A percentile compares a stretch with the other conserved stretches of the same genome.
These are phyloP conservation scores for Metschnikowia kofuensis DNA, from an alignment of 805 yeast genomes.

Conservation along the genomic window DNA sequence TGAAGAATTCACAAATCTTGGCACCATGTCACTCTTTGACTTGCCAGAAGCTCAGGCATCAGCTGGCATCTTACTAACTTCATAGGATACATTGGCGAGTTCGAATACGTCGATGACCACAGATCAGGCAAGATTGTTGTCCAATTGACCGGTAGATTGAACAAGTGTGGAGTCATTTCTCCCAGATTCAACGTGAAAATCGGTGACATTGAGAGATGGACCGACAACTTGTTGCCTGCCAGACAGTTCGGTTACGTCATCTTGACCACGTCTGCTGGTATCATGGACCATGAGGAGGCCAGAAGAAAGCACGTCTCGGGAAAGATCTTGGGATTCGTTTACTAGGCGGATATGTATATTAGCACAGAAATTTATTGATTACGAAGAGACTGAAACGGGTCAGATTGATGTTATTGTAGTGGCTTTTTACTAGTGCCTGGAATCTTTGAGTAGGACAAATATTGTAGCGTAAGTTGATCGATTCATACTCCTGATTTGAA, in stretches of 20 bases:
- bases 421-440: too few relatives aligned
- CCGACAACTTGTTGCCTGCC: conserved; percentile 96
- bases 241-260: conserved; percentile 98
- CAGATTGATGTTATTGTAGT: too few relatives aligned
- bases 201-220: conserved; percentile 96
- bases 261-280: conserved; percentile 98
- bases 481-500: too few relatives aligned
- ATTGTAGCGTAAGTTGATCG: too few relatives aligned
- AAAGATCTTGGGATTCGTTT: conserved; percentile 96
- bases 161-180: conserved; percentile 97
- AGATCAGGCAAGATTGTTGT: conserved; percentile 37
- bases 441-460: too few relatives aligned
- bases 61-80: conserved; percentile 18
- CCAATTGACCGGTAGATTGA: conserved; percentile 34
- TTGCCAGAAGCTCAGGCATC: too few relatives aligned
- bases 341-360: conserved; percentile 43
- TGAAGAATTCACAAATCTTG: too few relatives aligned
- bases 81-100: conserved; percentile 32
- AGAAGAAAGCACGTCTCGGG: conserved; percentile 99
- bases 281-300: conserved; percentile 99
- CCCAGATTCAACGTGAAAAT: conserved; percentile 98
- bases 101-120: conserved; percentile 37
- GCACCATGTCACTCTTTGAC: not conserved
- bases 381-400: not conserved
- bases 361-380: not conserved